A percentile compares a stretch with the other conserved stretches of the same genome.
Conservation (phyloP, 495 filamentous ascomycete species). For the Baudoinia panamericana region DNA sequence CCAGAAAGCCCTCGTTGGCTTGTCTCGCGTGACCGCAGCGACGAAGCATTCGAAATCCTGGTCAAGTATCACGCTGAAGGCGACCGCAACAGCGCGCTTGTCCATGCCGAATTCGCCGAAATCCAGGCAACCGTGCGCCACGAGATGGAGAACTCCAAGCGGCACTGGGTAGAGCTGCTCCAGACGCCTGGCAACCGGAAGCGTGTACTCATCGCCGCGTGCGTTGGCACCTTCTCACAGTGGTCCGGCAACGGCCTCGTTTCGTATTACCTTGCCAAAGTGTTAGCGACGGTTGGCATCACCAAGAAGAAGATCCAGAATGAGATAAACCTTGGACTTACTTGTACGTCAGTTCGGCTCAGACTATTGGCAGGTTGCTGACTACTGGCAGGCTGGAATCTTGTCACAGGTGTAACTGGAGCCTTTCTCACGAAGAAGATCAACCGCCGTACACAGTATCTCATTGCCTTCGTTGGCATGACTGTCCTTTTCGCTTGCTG, state of each 20-base stretch:
- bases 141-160: slow-evolving; percentile 21
- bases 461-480: slow-evolving; percentile 22
- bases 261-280: slow-evolving; percentile 20
- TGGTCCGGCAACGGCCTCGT: slow-evolving; percentile 26
- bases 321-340: slow-evolving; percentile 21
- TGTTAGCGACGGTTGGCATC: slow-evolving; percentile 22
- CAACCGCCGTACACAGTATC: slow-evolving; percentile 21
- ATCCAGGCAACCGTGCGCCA: slow-evolving; percentile 24
- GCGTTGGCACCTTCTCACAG: slow-evolving; percentile 27
- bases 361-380: too few relatives aligned
- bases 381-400: too few relatives aligned
- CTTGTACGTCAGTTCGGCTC: too few relatives aligned
- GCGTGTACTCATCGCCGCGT: slow-evolving; percentile 27
- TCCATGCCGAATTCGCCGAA: slow-evolving; percentile 43
- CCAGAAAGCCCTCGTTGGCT: slow-evolving; percentile 17
- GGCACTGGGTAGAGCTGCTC: slow-evolving; percentile 24
- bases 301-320: slow-evolving; percentile 14
- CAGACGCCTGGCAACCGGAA: slow-evolving; percentile 23
- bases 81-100: slow-evolving; percentile 40
- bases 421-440: slow-evolving; percentile 20
- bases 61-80: slow-evolving; percentile 40
- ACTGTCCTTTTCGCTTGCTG: slow-evolving; percentile 31
- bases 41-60: slow-evolving; percentile 21
- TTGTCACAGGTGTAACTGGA: slow-evolving; percentile 14
- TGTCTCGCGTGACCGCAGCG: slow-evolving; percentile 16